Evolutionary conservation across 306 rosid species (phyloP).

Genomic region (Prunus mume): DNA sequence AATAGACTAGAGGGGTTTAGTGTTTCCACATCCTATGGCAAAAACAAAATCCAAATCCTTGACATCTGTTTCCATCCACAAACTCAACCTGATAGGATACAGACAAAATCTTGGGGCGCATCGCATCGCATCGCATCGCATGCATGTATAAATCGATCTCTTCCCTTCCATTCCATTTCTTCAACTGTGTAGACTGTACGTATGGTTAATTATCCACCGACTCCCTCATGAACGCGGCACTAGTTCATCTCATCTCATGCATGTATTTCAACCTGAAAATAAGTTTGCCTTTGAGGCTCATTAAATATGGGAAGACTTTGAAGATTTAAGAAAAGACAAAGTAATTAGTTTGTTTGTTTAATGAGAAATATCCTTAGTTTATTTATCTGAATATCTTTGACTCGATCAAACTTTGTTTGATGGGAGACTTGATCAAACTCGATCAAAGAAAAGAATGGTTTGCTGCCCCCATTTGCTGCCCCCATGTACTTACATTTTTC

Average conservation of each 20-base stretch:
- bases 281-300: background rate
- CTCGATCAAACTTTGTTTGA: background rate
- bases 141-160: conserved; percentile 3
- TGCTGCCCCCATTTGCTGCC: too few relatives aligned
- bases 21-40: conserved; percentile 45
- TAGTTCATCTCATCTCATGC: conserved; percentile 5
- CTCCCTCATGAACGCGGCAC: conserved; percentile 39
- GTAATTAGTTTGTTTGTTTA: background rate
- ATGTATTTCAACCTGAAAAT: conserved; percentile 21
- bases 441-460: background rate
- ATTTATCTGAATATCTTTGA: background rate
- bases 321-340: background rate
- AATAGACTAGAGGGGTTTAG: conserved; percentile 41
- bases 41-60: conserved; percentile 67
- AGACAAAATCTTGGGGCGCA: conserved; percentile 30
- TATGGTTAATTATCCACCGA: conserved; percentile 22
- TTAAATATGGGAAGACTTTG: conserved; percentile 1
- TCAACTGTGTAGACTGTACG: too few relatives aligned
- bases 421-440: background rate
- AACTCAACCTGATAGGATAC: conserved; percentile 6
- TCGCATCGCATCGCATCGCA: background rate
- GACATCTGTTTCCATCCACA: conserved; percentile 33
- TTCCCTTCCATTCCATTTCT: too few relatives aligned
- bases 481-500: background rate
- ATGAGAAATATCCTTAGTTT: background rate